Evolutionary conservation across 1,284 basidiomycete genomes (phyloP), one percentile per base, ranked within the genome.

Genomic region (Ganoderma lucidum): DNA sequence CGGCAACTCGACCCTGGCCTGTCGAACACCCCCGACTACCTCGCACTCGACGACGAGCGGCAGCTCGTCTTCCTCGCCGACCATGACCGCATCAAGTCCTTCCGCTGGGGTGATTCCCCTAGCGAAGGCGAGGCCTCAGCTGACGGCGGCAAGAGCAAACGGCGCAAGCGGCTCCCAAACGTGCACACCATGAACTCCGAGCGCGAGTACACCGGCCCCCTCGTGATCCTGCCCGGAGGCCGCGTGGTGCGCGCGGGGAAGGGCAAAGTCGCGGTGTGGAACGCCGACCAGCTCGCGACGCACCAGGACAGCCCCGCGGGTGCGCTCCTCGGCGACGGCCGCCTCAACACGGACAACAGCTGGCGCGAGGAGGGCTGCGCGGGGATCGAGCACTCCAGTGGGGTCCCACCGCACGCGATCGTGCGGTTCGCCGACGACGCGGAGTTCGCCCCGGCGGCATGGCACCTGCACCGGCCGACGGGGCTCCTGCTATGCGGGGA

Each of bases 221-320:
- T 84, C 15, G 69, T 75, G 0, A 51, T 82, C 9, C 72, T 80
- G 9, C 65, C 74, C 0, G 73, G 75, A 41, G 77, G 78, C 2
- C 73, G 76, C 3, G 35, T 83, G 48, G 58, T 78, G 8, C 79
- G 81, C 30, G 79, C 80, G 6, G 81, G 81, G 0, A 76, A 74
- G 44, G 79, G 80, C 17, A 67, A 71, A 14, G 75, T 79, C 23
- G 76, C 69, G 0, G 6, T 72, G 23, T 51, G 48, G 48, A 28
- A 51, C 48, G 12, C 5, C 23, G 48, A 51, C 48, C 23, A 51
- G 48, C 48, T 51, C 23, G 48, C 48, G 48, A 51, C 48, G 23
- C 48, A 51, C 48, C 48, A 28, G 10, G 48, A 51, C 48, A 14
- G 12, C 48, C 23, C 48, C 48, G 9, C 48, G 1, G 48, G 48